These are phyloP conservation scores for Amorphotheca resinae DNA, from an alignment of 495 filamentous ascomycete species.

Conservation along the genomic window DNA sequence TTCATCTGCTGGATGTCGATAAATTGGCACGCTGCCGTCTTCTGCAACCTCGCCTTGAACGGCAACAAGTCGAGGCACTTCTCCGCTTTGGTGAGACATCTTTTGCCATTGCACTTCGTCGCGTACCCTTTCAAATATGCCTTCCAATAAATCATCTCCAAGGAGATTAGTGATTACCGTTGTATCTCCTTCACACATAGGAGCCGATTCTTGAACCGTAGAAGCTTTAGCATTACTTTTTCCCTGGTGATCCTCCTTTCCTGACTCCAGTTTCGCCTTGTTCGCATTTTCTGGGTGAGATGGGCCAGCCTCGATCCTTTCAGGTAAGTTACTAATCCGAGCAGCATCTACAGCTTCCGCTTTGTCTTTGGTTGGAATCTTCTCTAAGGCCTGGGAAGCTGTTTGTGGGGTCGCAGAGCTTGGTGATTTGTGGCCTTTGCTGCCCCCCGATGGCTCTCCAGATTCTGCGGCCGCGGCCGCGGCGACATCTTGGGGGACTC, in stretches of 20 bases:
- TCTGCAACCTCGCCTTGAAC: constrained; percentile 63
- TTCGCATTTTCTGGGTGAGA: too few species aligned
- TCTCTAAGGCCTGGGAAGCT: constrained; percentile 4
- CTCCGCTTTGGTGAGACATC: constrained; percentile 86
- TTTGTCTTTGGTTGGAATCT: constrained; percentile 3
- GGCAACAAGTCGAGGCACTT: constrained; percentile 87
- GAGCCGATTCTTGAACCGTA: neutral
- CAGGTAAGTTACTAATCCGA: too few species aligned
- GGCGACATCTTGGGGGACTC: constrained; percentile 2
- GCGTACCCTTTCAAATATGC: constrained; percentile 56
- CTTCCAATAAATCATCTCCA: constrained; percentile 32
- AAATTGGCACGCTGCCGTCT: constrained; percentile 77
- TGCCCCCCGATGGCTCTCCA: neutral
- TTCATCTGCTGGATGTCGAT: constrained; percentile 88
- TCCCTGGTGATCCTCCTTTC: too few species aligned
- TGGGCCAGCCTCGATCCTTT: too few species aligned
- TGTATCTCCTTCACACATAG: constrained; percentile 65
- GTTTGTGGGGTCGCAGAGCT: constrained; percentile 1
- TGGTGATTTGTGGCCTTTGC: neutral
- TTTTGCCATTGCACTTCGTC: constrained; percentile 77
- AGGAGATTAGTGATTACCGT: constrained; percentile 60
- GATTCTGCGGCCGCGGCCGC: neutral
- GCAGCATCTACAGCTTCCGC: too few species aligned
- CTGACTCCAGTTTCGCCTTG: neutral
- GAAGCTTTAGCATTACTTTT: neutral